Conservation (phyloP, 805 yeast species). For the Candida bentonensis region DNA sequence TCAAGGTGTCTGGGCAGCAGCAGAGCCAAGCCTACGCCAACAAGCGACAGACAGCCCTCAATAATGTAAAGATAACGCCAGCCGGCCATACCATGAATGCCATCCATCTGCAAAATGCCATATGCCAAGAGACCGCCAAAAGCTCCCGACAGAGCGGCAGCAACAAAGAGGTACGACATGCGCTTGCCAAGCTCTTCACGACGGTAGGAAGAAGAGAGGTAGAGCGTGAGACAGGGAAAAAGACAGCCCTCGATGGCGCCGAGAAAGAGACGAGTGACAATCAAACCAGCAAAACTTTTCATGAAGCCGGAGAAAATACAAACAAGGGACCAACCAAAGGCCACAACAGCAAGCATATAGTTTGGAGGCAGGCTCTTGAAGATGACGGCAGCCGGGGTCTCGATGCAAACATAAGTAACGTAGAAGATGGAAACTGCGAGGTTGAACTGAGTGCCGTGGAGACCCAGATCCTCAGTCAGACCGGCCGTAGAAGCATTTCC, state of each 20-base stretch:
- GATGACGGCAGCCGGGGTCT: slow-evolving; percentile 24
- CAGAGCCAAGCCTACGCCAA: slow-evolving; percentile 9
- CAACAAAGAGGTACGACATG: slow-evolving; percentile 26
- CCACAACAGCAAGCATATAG: slow-evolving; percentile 18
- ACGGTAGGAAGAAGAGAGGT: slow-evolving; percentile 20
- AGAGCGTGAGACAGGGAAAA: slow-evolving; percentile 28
- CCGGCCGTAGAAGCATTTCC: slow-evolving; percentile 35
- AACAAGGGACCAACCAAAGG: slow-evolving; percentile 25
- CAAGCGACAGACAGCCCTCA: slow-evolving; percentile 37
- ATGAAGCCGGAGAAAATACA: slow-evolving; percentile 24
- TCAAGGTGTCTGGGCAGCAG: slow-evolving; percentile 29
- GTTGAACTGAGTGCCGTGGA: slow-evolving; percentile 29
- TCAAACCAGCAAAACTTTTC: slow-evolving; percentile 18
- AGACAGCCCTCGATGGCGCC: slow-evolving; percentile 31
- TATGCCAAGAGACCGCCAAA: slow-evolving; percentile 25
- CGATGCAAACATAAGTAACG: slow-evolving; percentile 22
- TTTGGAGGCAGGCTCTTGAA: slow-evolving; percentile 23
- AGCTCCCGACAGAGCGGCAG: slow-evolving; percentile 24
- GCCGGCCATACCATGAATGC: slow-evolving; percentile 25
- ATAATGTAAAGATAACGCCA: slow-evolving; percentile 47
- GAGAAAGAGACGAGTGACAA: slow-evolving; percentile 25
- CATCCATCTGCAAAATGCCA: slow-evolving; percentile 29
- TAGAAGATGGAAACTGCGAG: slow-evolving; percentile 28
- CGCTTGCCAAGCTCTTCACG: slow-evolving; percentile 27
- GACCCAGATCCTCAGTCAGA: slow-evolving; percentile 26